phyloP scores from a whole-genome alignment of 495 filamentous ascomycete genomes.

The Penicillium coprophilum region DNA sequence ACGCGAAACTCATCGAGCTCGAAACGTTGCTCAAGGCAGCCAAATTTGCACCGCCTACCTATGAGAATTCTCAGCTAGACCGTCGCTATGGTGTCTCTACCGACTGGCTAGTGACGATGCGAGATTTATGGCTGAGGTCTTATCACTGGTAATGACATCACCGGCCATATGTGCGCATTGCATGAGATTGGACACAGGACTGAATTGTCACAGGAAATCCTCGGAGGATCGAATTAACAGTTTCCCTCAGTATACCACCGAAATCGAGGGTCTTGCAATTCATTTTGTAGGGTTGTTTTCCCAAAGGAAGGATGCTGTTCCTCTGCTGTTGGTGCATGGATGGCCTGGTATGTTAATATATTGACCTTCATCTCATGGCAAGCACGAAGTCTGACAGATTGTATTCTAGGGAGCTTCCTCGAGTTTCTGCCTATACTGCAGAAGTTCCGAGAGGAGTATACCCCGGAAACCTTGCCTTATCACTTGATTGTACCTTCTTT shows the following conservation, averaged over 20 bases:
- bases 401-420: slow-evolving; percentile 49
- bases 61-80: slow-evolving; percentile 48
- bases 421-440: slow-evolving; percentile 55
- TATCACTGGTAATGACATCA: slow-evolving; percentile 44
- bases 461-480: slow-evolving; percentile 56
- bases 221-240: slow-evolving; percentile 59
- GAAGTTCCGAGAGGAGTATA: slow-evolving; percentile 51
- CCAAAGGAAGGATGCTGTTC: slow-evolving; percentile 56
- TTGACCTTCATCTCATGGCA: not conserved
- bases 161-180: not conserved
- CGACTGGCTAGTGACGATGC: slow-evolving; percentile 56
- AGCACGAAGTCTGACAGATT: not conserved
- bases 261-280: slow-evolving; percentile 50
- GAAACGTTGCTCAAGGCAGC: slow-evolving; percentile 50
- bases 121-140: slow-evolving; percentile 49
- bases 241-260: slow-evolving; percentile 60
- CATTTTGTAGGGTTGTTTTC: slow-evolving; percentile 68
- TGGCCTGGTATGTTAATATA: slow-evolving; percentile 53
- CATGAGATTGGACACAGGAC: not conserved
- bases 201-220: slow-evolving; percentile 39
- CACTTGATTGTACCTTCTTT: slow-evolving; percentile 66
- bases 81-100: slow-evolving; percentile 53
- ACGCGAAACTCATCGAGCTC: slow-evolving; percentile 48
- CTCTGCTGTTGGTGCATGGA: slow-evolving; percentile 59
- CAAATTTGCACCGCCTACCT: slow-evolving; percentile 52